Evolutionary conservation across 257 asterid genomes (phyloP).

Genomic region (Vinca minor): DNA sequence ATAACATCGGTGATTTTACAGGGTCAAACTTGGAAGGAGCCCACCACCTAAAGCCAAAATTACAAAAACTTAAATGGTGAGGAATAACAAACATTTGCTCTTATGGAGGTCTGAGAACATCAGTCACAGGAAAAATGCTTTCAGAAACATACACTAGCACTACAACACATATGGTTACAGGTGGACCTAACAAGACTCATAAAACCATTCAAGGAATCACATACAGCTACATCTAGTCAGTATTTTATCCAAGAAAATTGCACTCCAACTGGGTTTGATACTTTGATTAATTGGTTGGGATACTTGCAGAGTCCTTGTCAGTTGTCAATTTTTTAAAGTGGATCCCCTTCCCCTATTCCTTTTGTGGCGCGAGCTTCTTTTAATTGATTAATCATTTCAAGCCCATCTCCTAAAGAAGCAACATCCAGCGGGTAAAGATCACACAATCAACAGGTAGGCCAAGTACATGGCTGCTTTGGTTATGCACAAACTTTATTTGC

Average conservation of each 20-base stretch:
- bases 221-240: not conserved
- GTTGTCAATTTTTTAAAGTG: too few species aligned
- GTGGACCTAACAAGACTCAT: not conserved
- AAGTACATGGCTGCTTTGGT: not conserved
- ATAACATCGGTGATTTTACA: conserved; percentile 83
- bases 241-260: not conserved
- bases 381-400: too few species aligned
- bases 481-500: not conserved
- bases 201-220: not conserved
- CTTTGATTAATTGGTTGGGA: not conserved
- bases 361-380: too few species aligned
- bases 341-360: too few species aligned
- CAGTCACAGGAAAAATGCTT: not conserved
- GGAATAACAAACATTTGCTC: conserved; percentile 2
- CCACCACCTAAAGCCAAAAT: conserved; percentile 76
- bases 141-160: not conserved
- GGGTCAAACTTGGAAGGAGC: conserved; percentile 98
- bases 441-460: not conserved
- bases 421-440: not conserved
- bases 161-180: not conserved
- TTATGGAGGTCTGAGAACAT: not conserved
- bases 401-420: not conserved
- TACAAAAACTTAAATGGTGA: conserved; percentile 13
- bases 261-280: not conserved
- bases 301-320: not conserved